A percentile compares a stretch with the other conserved stretches of the same genome.
Conservation (phyloP, 306 rosid genomes). For the Citrullus colocynthis region DNA sequence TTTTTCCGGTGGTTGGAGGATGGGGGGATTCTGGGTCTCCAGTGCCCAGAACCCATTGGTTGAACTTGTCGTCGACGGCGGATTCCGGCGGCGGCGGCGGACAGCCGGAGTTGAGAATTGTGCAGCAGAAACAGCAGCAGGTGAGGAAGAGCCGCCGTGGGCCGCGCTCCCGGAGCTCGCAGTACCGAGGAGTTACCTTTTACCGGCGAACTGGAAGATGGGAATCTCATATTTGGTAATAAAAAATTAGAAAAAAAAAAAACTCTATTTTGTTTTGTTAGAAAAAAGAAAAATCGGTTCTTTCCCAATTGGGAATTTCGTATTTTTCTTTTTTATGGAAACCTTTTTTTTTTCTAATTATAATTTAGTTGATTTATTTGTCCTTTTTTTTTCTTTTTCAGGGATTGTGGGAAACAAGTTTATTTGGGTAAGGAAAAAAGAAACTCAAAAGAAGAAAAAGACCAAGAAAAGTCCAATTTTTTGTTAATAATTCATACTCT, state of each 20-base stretch:
- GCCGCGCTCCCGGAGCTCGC: constrained; percentile 48
- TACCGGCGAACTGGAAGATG: constrained; percentile 55
- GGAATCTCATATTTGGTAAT: constrained; percentile 58
- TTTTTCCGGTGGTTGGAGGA: constrained; percentile 22
- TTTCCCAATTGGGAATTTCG: not conserved
- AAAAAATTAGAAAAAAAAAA: not conserved
- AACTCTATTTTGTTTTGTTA: not conserved
- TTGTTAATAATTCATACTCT: not conserved
- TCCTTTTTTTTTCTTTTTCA: not conserved
- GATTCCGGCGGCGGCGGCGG: constrained; percentile 13
- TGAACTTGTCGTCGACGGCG: constrained; percentile 31
- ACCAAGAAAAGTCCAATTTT: not conserved
- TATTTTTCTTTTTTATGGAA: not conserved
- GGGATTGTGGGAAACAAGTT: constrained; percentile 60
- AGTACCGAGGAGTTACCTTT: constrained; percentile 52
- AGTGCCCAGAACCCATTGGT: constrained; percentile 26
- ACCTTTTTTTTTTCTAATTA: not conserved
- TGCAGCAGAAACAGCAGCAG: constrained; percentile 26
- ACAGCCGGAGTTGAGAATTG: constrained; percentile 17
- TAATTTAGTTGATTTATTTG: not conserved
- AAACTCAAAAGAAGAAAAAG: not conserved
- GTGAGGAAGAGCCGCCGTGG: constrained; percentile 41
- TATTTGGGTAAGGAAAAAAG: constrained; percentile 28
- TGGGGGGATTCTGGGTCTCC: constrained; percentile 13
- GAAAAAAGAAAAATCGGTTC: not conserved